Base-by-base conservation (phyloP, 1,139 yeast genomes). In the Suhomyces maxii region DNA sequence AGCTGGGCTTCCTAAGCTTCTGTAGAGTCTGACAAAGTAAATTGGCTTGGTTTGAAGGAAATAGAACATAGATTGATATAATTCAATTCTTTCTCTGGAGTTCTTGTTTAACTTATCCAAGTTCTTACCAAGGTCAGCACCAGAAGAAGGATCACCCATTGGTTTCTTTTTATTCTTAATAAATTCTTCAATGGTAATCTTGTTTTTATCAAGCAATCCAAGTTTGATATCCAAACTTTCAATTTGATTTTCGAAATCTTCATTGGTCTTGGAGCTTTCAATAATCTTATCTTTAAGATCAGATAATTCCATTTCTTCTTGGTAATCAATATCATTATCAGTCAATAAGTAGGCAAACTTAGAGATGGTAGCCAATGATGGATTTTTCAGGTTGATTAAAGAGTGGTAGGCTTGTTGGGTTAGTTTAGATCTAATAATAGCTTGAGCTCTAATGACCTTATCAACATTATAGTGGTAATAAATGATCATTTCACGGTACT, bases 141-240 rank as follows among this genome's bases (percentile, higher is more conserved):
- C 53, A 8, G 51, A 47, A 0, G 59, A 49, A 8, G 61, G 61
- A 23, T 61, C 58, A 33, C 60, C 53, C 34, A 64, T 60, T 49
- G 59, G 61, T 42, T 71, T 70, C 53, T 77, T 80, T 55, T 82
- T 79, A 51, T 83, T 80, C 49, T 79, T 71, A 41, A 84, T 68
- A 39, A 88, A 75, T 53, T 89, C 96, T 55, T 89, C 95, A 33
- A 89, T 67, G 0, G 93, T 79, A 50, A 89, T 84, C 57, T 86
- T 88, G 64, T 89, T 88, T 60, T 85, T 88, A 52, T 86, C 88
- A 42, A 89, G 70, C 42, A 89, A 65, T 1, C 89, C 89, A 56
- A 89, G 83, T 58, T 89, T 90, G 55, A 87, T 79, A 59, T 91
- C 97, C 55, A 91, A 75, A 53, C 87, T 86, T 53, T 86, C 90